These are phyloP conservation scores for Larix kaempferi DNA, from an alignment of 75 land plant genomes.

Conservation along the genomic window DNA sequence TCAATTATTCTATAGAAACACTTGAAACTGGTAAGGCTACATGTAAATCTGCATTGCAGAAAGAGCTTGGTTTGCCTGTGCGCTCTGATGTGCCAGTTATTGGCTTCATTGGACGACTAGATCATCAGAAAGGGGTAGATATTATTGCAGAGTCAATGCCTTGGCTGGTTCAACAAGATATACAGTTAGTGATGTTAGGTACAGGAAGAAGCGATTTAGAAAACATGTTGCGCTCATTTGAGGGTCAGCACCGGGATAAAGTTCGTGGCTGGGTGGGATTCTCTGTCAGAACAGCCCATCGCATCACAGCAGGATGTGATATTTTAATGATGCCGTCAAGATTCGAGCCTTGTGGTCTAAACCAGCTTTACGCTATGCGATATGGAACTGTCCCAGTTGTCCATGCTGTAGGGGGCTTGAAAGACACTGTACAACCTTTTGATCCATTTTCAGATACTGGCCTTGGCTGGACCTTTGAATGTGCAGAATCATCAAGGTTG, in stretches of 20 bases:
- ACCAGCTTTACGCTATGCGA: conserved; percentile 94
- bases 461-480: conserved; percentile 85
- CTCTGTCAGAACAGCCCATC: conserved; percentile 87
- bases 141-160: conserved; percentile 88
- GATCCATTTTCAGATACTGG: conserved; percentile 79
- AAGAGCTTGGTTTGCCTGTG: conserved; percentile 81
- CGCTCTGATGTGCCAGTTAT: conserved; percentile 71
- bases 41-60: conserved; percentile 89
- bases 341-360: conserved; percentile 97
- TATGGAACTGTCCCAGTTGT: conserved; percentile 97
- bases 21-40: conserved; percentile 73
- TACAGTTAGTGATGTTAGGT: conserved; percentile 88
- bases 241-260: conserved; percentile 56
- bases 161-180: conserved; percentile 84
- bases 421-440: conserved; percentile 83
- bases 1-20: conserved; percentile 68
- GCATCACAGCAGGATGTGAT: conserved; percentile 96
- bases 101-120: conserved; percentile 91
- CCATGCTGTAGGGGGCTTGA: conserved; percentile 91
- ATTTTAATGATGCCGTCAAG: conserved; percentile 94
- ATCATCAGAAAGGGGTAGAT: conserved; percentile 91
- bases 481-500: conserved; percentile 51
- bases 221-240: conserved; percentile 68
- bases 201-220: conserved; percentile 80
- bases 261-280: conserved; percentile 95